Base-by-base conservation (phyloP, 768 basidiomycete species). In the Lentinula sp. region DNA sequence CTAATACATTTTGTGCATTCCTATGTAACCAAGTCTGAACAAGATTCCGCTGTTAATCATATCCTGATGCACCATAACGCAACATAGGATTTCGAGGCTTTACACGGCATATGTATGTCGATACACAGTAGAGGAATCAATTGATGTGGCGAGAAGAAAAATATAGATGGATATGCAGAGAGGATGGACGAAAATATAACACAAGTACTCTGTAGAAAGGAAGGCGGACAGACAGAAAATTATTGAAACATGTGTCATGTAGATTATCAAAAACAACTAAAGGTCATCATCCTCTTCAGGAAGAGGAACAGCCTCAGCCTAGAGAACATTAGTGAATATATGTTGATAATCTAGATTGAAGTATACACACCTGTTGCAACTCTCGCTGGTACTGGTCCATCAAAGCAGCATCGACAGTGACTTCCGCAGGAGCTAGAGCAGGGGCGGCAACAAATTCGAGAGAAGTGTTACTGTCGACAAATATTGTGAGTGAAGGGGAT, bases 381-480 rank as follows among this genome's bases (percentile, higher is more conserved):
- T 98, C 93, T 56, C 67, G 65, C 68, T 87, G 81, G 78, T 98
- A 98, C 66, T 88, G 79, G 53, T 74, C 77, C 85, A 97, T 95
- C 73, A 97, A 78, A 7, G 58, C 73, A 15, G 81, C 74, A 73
- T 98, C 95, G 69, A 98, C 84, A 62, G 83, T 70, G 63, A 98
- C 93, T 74, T 98, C 95, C 65, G 95, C 93, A 62, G 96, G 97
- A 33, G 90, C 90, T 58, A 98, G 88, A 61, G 95, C 95, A 39
- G 95, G 95, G 6, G 96, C 94, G 42, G 97, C 96, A 61, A 98
- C 95, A 69, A 99, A 98, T 52, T 98, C 96, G 64, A 99, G 87
- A 56, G 76, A 59, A 57, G 87, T 77, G 77, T 96, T 97, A 56
- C 95, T 96, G 67, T 1, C 59, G 28, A 20, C 1, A 50, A 20